Evolutionary conservation across 129 eudicot genomes (phyloP).

Genomic region (Flaveria bidentis): DNA sequence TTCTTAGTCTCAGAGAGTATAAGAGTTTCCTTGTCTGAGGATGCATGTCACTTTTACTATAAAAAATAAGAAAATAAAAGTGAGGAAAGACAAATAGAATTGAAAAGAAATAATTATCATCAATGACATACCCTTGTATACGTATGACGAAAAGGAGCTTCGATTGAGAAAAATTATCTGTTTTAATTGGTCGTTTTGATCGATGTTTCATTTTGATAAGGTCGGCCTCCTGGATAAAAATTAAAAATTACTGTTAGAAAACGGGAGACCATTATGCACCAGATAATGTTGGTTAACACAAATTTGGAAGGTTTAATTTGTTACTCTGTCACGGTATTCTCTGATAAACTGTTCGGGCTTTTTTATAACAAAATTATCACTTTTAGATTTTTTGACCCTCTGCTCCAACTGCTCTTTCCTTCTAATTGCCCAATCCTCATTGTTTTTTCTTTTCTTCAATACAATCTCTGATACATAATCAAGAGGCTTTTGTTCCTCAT

Average conservation of each 20-base stretch:
- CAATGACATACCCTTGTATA: conserved; percentile 65
- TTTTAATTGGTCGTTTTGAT: conserved; percentile 41
- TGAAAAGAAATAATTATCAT: background rate
- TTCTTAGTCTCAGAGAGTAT: conserved; percentile 69
- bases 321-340: conserved; percentile 75
- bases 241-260: background rate
- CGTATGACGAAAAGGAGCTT: conserved; percentile 75
- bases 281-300: background rate
- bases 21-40: conserved; percentile 66
- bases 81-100: background rate
- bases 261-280: background rate
- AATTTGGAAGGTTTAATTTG: background rate
- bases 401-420: conserved; percentile 73
- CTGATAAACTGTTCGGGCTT: conserved; percentile 74
- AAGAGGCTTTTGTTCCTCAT: conserved; percentile 49
- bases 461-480: conserved; percentile 64
- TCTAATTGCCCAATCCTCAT: conserved; percentile 87
- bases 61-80: conserved; percentile 5
- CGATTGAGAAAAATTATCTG: conserved; percentile 42
- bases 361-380: conserved; percentile 58
- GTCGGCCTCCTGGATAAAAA: conserved; percentile 59
- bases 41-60: conserved; percentile 80
- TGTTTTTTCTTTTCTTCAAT: conserved; percentile 82
- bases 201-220: conserved; percentile 79
- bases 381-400: conserved; percentile 54